Percentiles rank a stretch among this genome's conserved stretches.
Evolutionary conservation across 176 grass and related monocot genomes (phyloP).

Genomic region (Hordeum vulgare): MorexV3_pseudomolecules_assembly NC_058519.1:66102325-66102824

Average conservation of each 20-base stretch:
- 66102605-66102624: constrained; percentile 62
- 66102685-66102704: background rate
- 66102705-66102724: background rate
- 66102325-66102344: background rate
- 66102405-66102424: constrained; percentile 41
- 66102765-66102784: background rate
- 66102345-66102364: constrained; percentile 54
- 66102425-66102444: constrained; percentile 55
- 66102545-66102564: constrained; percentile 47
- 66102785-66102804: background rate
- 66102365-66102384: constrained; percentile 45
- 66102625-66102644: constrained; percentile 59
- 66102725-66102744: constrained; percentile 20
- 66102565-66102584: constrained; percentile 30
- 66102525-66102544: constrained; percentile 66
- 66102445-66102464: constrained; percentile 56
- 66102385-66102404: constrained; percentile 24
- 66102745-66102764: constrained; percentile 6
- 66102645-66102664: constrained; percentile 22
- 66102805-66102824: background rate
- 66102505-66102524: constrained; percentile 80
- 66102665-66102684: background rate
- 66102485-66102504: constrained; percentile 48
- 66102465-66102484: constrained; percentile 41
- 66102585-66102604: background rate